Base-by-base conservation (phyloP, 2,329 filamentous ascomycete species). In the Alternaria arborescens region DNA sequence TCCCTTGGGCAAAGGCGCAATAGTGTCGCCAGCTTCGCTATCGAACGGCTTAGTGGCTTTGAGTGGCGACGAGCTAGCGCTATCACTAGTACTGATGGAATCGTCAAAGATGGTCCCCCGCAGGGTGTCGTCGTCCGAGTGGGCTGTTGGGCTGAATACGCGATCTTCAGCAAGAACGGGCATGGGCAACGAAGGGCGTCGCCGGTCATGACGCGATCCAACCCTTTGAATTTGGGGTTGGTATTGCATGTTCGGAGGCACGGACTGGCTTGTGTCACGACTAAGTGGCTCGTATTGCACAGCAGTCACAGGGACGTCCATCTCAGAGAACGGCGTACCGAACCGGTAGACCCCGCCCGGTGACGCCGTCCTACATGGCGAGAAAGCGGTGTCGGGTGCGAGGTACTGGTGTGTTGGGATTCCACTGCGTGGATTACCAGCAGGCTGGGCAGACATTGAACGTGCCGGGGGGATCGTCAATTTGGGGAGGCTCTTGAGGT, bases 231-330 rank as follows among this genome's bases (percentile, higher is more conserved):
- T 75, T 51, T 83, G 83, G 41, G 85, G 82, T 26, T 82, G 81
- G 82, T 91, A 97, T 76, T 88, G 89, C 93, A 97, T 97, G 80
- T 97, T 89, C 7, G 94, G 94, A 43, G 94, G 94, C 0, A 97
- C 94, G 5, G 94, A 97, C 78, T 97, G 93, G 26, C 93, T 97
- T 47, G 85, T 83, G 72, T 95, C 90, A 52, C 94, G 90, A 44
- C 90, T 85, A 32, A 97, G 84, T 7, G 91, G 91, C 0, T 90
- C 91, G 16, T 88, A 71, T 1, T 88, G 87, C 43, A 94, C 83
- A 3, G 89, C 86, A 1, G 92, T 95, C 60, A 96, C 81, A 0
- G 94, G 94, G 12, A 94, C 88, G 75, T 97, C 94, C 84, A 94
- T 90, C 73, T 97, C 93, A 2, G 94, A 97, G 77, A 94, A 91